A percentile compares a stretch with the other conserved stretches of the same genome.
phyloP scores from a whole-genome alignment of 2,329 filamentous ascomycete species.

The Fusarium sp. region DNA sequence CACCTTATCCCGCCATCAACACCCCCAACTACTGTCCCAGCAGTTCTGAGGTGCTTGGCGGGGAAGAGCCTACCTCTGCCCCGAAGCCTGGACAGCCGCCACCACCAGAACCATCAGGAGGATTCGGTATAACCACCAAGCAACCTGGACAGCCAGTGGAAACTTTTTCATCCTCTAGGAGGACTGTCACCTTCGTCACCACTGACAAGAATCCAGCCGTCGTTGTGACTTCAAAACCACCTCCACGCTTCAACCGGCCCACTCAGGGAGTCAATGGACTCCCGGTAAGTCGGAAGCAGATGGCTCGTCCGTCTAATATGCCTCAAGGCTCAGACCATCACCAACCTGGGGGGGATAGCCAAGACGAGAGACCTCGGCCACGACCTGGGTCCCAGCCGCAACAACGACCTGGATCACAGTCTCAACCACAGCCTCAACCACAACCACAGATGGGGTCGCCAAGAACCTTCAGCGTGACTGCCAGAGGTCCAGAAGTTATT shows the following conservation, averaged over 20 bases:
- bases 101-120: background rate
- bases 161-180: slow-evolving; percentile 26
- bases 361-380: background rate
- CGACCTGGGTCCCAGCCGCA: background rate
- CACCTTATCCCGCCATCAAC: slow-evolving; percentile 57
- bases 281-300: slow-evolving; percentile 36
- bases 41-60: background rate
- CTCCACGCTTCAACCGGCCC: slow-evolving; percentile 55
- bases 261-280: slow-evolving; percentile 7
- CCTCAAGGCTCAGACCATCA: background rate
- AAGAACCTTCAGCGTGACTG: slow-evolving; percentile 55
- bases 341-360: background rate
- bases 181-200: slow-evolving; percentile 60
- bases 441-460: slow-evolving; percentile 18
- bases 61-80: background rate
- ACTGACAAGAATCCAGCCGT: slow-evolving; percentile 69
- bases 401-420: background rate
- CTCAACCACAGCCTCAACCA: slow-evolving; percentile 1
- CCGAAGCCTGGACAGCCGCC: background rate
- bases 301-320: slow-evolving; percentile 20
- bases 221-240: slow-evolving; percentile 54
- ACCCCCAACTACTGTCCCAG: slow-evolving; percentile 49
- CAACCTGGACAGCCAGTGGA: slow-evolving; percentile 15
- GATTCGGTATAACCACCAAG: slow-evolving; percentile 22
- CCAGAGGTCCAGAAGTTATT: slow-evolving; percentile 59